Percentiles rank a stretch among this genome's conserved stretches.
Evolutionary conservation across 192 early-diverging fungal species (phyloP).

Genomic region (Coemansia sp.): DNA sequence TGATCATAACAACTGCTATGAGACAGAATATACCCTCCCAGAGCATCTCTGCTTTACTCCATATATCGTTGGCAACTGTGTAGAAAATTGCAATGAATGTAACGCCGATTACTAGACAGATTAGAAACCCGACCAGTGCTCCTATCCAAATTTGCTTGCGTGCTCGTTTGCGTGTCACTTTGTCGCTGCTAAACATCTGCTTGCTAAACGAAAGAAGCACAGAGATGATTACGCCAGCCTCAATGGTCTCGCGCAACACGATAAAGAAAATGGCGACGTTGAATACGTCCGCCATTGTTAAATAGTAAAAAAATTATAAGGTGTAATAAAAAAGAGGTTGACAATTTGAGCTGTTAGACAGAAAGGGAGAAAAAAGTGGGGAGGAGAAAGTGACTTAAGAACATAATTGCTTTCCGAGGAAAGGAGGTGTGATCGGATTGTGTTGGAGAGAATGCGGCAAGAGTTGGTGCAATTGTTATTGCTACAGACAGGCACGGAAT

Average conservation of each 20-base stretch:
- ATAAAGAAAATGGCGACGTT: slow-evolving; percentile 76
- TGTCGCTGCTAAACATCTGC: slow-evolving; percentile 64
- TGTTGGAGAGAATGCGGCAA: neutral
- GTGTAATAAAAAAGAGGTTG: neutral
- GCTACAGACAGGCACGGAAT: neutral
- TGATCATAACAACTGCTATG: slow-evolving; percentile 79
- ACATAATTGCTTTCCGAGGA: neutral
- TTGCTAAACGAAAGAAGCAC: slow-evolving; percentile 80
- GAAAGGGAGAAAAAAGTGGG: neutral
- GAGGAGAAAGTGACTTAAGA: neutral
- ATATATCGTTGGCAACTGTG: slow-evolving; percentile 55
- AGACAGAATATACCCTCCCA: slow-evolving; percentile 88
- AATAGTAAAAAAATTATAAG: neutral
- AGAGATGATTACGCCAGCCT: slow-evolving; percentile 87
- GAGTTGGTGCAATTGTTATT: neutral
- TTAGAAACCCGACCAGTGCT: slow-evolving; percentile 64
- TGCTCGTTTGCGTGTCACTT: slow-evolving; percentile 57
- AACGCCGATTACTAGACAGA: slow-evolving; percentile 73
- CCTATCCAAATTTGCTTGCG: slow-evolving; percentile 81
- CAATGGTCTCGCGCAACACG: slow-evolving; percentile 80
- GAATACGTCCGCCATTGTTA: slow-evolving; percentile 63
- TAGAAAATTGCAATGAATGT: slow-evolving; percentile 84
- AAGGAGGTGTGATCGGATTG: neutral
- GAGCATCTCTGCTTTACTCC: slow-evolving; percentile 70
- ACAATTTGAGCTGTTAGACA: neutral